These are phyloP conservation scores for Sequoiadendron giganteum DNA, from an alignment of 75 land plant species.

Conservation along the genomic window DNA sequence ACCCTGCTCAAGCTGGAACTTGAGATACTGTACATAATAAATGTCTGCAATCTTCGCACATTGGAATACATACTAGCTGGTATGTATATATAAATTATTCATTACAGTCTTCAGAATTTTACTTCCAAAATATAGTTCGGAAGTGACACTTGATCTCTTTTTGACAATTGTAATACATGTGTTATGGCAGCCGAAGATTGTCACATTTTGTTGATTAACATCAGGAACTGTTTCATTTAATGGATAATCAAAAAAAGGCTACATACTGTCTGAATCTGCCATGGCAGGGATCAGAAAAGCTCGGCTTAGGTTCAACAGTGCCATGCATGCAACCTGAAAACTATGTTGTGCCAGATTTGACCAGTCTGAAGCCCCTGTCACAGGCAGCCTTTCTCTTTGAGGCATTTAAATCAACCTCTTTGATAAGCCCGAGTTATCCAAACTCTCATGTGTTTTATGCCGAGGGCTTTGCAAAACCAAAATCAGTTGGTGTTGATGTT, in stretches of 20 bases:
- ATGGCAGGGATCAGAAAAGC: neutral
- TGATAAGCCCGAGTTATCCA: neutral
- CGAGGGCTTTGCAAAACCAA: neutral
- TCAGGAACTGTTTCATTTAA: neutral
- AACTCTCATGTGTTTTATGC: neutral
- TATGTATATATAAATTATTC: neutral
- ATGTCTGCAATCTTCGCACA: neutral
- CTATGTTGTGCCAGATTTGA: neutral
- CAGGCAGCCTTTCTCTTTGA: neutral
- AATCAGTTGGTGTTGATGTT: neutral
- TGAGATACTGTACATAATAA: constrained; percentile 12
- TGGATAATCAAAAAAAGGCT: constrained; percentile 2
- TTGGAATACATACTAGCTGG: neutral
- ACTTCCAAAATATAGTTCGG: neutral
- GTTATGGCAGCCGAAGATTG: neutral
- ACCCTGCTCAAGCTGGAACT: neutral
- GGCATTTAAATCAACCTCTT: neutral
- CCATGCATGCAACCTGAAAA: neutral
- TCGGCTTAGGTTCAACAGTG: neutral
- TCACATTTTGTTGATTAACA: neutral
- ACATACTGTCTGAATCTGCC: neutral
- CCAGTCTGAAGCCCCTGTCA: neutral
- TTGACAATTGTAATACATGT: neutral
- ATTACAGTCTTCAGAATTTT: neutral
- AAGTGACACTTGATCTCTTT: neutral